phyloP scores from a whole-genome alignment of 2,329 filamentous ascomycete genomes.

The Exserohilum rostratum region DNA sequence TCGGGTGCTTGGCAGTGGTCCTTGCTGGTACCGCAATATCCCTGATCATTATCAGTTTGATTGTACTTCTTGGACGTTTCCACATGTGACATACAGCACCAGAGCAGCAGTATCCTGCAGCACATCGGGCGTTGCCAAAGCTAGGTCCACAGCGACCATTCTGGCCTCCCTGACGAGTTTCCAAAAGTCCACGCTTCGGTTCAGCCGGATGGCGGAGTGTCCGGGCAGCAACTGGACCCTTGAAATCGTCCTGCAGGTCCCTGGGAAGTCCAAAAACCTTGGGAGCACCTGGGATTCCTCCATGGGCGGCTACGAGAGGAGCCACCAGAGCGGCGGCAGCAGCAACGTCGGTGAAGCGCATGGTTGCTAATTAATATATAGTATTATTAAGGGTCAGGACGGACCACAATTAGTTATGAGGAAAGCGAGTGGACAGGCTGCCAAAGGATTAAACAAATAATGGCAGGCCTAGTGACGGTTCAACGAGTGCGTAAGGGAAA shows the following conservation, averaged over 20 bases:
- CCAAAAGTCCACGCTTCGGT: conserved; percentile 25
- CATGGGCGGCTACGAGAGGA: conserved; percentile 44
- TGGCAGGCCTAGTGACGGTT: neutral
- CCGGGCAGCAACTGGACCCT: conserved; percentile 29
- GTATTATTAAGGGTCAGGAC: neutral
- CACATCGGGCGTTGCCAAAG: conserved; percentile 39
- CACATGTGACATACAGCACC: conserved; percentile 30
- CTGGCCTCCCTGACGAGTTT: conserved; percentile 44
- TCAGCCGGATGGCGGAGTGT: conserved; percentile 27
- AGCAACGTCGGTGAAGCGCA: conserved; percentile 42
- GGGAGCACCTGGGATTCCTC: conserved; percentile 35
- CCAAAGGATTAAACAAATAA: neutral
- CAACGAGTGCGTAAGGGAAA: neutral
- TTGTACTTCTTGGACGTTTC: neutral
- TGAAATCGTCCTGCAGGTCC: conserved; percentile 32
- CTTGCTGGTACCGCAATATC: conserved; percentile 60
- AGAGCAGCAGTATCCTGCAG: conserved; percentile 45
- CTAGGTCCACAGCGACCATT: conserved; percentile 43
- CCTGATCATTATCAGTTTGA: conserved; percentile 18
- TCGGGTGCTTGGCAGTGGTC: conserved; percentile 66
- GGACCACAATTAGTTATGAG: neutral
- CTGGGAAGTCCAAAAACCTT: conserved; percentile 45
- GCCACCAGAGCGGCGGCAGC: conserved; percentile 36
- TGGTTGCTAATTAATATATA: conserved; percentile 9
- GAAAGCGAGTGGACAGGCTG: conserved; percentile 9